These are phyloP conservation scores for Talaromyces sp. DNA, from an alignment of 2,329 filamentous ascomycete genomes.

Conservation along the genomic window DNA sequence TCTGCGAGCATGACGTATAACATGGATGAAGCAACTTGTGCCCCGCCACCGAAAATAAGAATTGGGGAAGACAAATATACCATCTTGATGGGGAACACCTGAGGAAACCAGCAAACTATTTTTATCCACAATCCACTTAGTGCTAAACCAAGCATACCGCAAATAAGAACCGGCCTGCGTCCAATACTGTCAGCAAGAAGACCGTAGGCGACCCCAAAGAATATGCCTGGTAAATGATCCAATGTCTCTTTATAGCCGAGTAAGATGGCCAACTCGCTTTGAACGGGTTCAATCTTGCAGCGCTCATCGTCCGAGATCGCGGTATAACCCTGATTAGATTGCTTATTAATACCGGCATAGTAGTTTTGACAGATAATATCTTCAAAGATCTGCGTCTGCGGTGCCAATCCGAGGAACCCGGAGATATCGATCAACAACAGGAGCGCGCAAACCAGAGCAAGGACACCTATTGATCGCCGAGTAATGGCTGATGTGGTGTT, in stretches of 20 bases:
- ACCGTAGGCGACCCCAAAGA: conserved; percentile 23
- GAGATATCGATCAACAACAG: conserved; percentile 15
- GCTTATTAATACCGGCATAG: conserved; percentile 1
- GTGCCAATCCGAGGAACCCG: conserved; percentile 17
- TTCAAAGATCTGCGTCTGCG: conserved; percentile 23
- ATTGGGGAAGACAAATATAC: conserved; percentile 20
- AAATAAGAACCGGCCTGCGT: conserved; percentile 19
- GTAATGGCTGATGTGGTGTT: neutral
- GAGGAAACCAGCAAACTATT: conserved; percentile 18
- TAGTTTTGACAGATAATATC: conserved; percentile 22
- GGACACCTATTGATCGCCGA: neutral
- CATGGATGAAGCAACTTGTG: conserved; percentile 16
- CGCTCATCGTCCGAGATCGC: conserved; percentile 2
- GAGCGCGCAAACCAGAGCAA: conserved; percentile 1
- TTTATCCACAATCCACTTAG: conserved; percentile 21
- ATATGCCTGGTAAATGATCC: conserved; percentile 13
- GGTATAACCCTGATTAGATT: neutral
- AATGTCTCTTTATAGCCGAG: conserved; percentile 22
- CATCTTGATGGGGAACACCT: conserved; percentile 17
- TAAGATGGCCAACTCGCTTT: conserved; percentile 24
- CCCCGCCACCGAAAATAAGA: conserved; percentile 21
- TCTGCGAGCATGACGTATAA: conserved; percentile 22
- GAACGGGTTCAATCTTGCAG: conserved; percentile 25
- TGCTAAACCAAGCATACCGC: conserved; percentile 17
- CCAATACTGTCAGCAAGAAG: conserved; percentile 23